phyloP scores from a whole-genome alignment of 306 rosid genomes.

The Cucumis melo region DNA sequence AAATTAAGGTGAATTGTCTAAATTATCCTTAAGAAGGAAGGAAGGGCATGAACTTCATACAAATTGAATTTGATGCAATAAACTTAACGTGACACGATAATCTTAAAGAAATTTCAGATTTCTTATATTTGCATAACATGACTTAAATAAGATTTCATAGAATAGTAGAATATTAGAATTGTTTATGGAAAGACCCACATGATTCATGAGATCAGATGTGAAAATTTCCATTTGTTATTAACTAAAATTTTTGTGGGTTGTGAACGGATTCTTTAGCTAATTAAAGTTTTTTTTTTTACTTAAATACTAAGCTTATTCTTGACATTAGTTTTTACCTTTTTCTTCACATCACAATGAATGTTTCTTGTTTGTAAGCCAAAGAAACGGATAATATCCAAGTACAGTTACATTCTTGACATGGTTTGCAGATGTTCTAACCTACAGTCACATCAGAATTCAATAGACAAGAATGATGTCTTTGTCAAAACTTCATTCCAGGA shows the following conservation, averaged over 20 bases:
- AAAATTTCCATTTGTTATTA: background rate
- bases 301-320: background rate
- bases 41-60: background rate
- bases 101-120: background rate
- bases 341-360: background rate
- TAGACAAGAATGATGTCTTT: background rate
- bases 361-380: background rate
- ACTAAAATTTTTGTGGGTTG: background rate
- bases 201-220: background rate
- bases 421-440: background rate
- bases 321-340: background rate
- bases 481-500: background rate
- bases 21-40: too few relatives aligned
- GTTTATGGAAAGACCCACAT: background rate
- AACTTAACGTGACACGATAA: background rate
- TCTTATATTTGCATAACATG: background rate
- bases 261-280: background rate
- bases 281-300: background rate
- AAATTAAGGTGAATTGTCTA: too few relatives aligned
- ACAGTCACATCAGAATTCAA: background rate
- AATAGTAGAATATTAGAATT: background rate
- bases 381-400: background rate
- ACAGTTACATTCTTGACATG: background rate
- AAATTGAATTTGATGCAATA: background rate
- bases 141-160: background rate